Base-by-base conservation (phyloP, 2,329 filamentous ascomycete genomes). In the Aspergillus fumigatiaffinis region DNA sequence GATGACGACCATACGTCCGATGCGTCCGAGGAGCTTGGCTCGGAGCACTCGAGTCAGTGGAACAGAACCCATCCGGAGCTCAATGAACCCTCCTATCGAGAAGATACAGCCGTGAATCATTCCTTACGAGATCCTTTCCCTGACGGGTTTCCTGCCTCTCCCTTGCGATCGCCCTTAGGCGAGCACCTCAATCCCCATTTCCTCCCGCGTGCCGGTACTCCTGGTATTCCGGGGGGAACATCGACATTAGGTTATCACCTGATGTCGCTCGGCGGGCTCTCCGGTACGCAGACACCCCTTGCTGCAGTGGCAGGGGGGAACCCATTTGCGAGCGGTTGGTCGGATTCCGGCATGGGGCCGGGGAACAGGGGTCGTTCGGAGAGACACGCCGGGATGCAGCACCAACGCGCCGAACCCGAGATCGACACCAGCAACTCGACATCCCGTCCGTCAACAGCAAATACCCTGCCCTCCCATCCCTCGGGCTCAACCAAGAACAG, bases 191-290 rank as follows among this genome's bases (percentile, higher is more conserved):
- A 72, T 44, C 69, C 70, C 4, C 72, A 74, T 53, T 76, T 78
- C 53, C 73, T 79, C 44, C 74, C 76, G 48, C 73, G 78, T 54
- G 71, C 77, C 32, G 73, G 74, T 50, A 79, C 78, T 2, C 78
- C 78, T 2, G 77, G 76, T 12, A 79, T 80, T 23, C 77, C 77
- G 5, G 78, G 77, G 38, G 77, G 78, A 5, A 80, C 78, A 3
- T 80, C 79, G n/a, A 80, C 78, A 53, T 63, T 79, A 26, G 75
- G 73, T 44, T 80, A 80, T 62, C 77, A 79, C 61, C 74, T 80
- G 59, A 76, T 79, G 61, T 77, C 76, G 6, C 67, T 79, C 6
- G 73, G 76, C n/a, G 79, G 77, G 17, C 66, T 80, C 8, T 80
- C 79, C 0, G 79, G 79, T 12, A 72, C 77, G 14, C 76, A 80